phyloP scores from a whole-genome alignment of 2,329 filamentous ascomycete genomes.

The Clonostachys rosea region DNA sequence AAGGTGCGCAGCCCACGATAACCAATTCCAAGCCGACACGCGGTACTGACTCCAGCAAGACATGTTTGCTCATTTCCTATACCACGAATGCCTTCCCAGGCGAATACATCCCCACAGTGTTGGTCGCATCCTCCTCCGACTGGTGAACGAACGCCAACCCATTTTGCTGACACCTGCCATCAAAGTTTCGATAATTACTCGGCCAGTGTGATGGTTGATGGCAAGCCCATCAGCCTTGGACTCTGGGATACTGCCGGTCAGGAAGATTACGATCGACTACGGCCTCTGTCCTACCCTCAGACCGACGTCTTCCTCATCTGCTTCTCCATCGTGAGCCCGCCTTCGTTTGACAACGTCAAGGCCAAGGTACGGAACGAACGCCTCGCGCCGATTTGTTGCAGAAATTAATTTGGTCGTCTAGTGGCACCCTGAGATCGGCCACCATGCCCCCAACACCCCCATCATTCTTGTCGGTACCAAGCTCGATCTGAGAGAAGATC shows the following conservation, averaged over 20 bases:
- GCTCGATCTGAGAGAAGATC: constrained; percentile 90
- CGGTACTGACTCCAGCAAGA: constrained; percentile 46
- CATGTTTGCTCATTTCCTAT: constrained; percentile 98
- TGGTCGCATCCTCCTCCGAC: constrained; percentile 28
- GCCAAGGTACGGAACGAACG: constrained; percentile 67
- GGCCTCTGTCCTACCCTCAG: constrained; percentile 94
- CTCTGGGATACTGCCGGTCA: constrained; percentile 98
- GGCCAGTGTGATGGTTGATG: constrained; percentile 97
- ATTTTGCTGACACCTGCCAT: not conserved
- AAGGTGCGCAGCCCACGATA: constrained; percentile 56
- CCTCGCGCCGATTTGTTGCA: no score
- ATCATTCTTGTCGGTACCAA: constrained; percentile 98
- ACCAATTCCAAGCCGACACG: not conserved
- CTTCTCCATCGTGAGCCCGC: constrained; percentile 96
- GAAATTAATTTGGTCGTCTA: constrained; percentile 26
- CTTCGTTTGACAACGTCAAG: constrained; percentile 98
- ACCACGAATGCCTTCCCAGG: constrained; percentile 99
- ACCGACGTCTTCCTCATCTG: constrained; percentile 98
- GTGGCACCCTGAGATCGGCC: constrained; percentile 98
- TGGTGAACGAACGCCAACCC: no score
- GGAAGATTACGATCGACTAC: constrained; percentile 95
- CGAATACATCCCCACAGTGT: constrained; percentile 99
- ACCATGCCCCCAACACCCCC: constrained; percentile 90
- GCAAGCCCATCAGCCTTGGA: constrained; percentile 93
- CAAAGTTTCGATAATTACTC: constrained; percentile 96